Evolutionary conservation across 2,329 filamentous ascomycete species (phyloP).

Genomic region (Fusarium veterinarium): DNA sequence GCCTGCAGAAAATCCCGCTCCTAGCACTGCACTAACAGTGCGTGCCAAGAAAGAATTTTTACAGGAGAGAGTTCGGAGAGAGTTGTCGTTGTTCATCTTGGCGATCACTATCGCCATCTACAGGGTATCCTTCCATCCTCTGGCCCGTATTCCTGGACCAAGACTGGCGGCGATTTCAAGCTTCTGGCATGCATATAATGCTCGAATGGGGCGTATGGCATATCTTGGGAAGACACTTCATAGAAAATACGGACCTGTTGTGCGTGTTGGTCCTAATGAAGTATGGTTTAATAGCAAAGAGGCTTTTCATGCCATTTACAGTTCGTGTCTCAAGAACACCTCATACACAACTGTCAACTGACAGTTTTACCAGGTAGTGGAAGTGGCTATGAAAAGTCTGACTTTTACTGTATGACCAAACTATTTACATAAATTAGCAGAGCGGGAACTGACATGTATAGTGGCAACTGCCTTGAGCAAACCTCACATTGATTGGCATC

Average conservation of each 20-base stretch:
- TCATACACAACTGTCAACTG: not conserved
- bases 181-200: conserved; percentile 60
- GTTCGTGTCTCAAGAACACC: conserved; percentile 50
- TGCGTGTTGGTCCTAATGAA: conserved; percentile 66
- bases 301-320: conserved; percentile 53
- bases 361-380: conserved; percentile 51
- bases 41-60: too few relatives aligned
- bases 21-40: too few relatives aligned
- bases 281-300: conserved; percentile 63
- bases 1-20: too few relatives aligned
- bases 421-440: not conserved
- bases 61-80: too few relatives aligned
- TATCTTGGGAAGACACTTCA: conserved; percentile 59
- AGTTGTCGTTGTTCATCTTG: too few relatives aligned
- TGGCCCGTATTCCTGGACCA: conserved; percentile 60
- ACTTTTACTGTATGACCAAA: conserved; percentile 60
- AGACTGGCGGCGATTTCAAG: conserved; percentile 59
- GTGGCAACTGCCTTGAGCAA: conserved; percentile 60
- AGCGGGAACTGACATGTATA: conserved; percentile 34
- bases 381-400: conserved; percentile 62
- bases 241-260: conserved; percentile 58
- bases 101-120: conserved; percentile 48
- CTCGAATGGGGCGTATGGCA: conserved; percentile 56
- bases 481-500: conserved; percentile 54
- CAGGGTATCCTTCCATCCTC: conserved; percentile 57